phyloP scores from a whole-genome alignment of 495 filamentous ascomycete genomes.

The Hypoxylon rickii region DNA sequence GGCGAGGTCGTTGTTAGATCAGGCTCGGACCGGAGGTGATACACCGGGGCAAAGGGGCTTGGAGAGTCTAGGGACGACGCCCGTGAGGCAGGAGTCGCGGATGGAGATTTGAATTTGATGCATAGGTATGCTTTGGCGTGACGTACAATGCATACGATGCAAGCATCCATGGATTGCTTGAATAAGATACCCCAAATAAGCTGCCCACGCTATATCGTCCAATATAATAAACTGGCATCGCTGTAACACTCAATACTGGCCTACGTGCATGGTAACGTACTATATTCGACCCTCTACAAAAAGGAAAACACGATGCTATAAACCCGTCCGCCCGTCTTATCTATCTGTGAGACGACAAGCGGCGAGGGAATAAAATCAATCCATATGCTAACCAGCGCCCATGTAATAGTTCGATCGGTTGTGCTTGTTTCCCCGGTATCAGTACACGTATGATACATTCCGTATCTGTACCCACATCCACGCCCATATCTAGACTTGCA shows the following conservation, averaged over 20 bases:
- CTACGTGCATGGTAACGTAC: too few species aligned
- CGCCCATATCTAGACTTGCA: neutral
- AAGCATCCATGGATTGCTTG: too few species aligned
- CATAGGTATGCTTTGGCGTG: neutral
- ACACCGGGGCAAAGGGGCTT: constrained; percentile 56
- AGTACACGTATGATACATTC: constrained; percentile 35
- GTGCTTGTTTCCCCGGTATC: constrained; percentile 19
- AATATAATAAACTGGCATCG: too few species aligned
- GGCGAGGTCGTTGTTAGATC: constrained; percentile 36
- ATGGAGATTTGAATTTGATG: constrained; percentile 31
- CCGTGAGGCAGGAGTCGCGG: constrained; percentile 42
- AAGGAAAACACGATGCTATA: too few species aligned
- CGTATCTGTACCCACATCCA: constrained; percentile 7
- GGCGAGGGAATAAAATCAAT: neutral
- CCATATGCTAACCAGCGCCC: constrained; percentile 31
- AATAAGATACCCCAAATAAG: constrained; percentile 10
- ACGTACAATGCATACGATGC: neutral
- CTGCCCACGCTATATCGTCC: too few species aligned
- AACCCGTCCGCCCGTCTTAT: too few species aligned
- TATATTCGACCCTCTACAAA: constrained; percentile 25
- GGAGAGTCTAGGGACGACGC: constrained; percentile 68
- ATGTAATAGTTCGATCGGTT: neutral
- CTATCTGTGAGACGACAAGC: neutral
- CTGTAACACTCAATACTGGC: too few species aligned
- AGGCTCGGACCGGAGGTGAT: constrained; percentile 34